phyloP scores from a whole-genome alignment of 345 rosid species.

The Pistacia vera region DNA sequence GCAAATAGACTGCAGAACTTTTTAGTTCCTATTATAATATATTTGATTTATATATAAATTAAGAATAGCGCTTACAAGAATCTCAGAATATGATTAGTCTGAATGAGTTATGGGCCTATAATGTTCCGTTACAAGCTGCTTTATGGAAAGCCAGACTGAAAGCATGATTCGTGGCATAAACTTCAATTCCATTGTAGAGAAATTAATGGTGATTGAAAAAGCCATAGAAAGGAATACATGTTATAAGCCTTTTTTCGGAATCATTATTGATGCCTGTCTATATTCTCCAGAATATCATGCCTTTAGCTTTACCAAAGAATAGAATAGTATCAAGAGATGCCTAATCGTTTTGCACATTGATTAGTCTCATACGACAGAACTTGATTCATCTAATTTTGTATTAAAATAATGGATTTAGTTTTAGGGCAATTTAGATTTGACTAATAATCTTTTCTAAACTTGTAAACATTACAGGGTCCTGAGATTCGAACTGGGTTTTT shows the following conservation, averaged over 20 bases:
- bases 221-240: not conserved
- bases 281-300: not conserved
- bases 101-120: not conserved
- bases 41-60: not conserved
- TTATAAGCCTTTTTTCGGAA: not conserved
- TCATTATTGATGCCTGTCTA: not conserved
- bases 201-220: not conserved
- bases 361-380: not conserved
- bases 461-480: conserved; percentile 30
- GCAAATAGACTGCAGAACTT: not conserved
- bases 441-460: not conserved
- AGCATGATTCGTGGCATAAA: not conserved
- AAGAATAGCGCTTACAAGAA: too few relatives aligned
- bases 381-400: not conserved
- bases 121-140: not conserved
- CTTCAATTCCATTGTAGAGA: not conserved
- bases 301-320: not conserved
- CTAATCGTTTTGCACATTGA: not conserved
- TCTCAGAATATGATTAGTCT: not conserved
- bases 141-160: not conserved
- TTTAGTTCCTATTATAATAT: not conserved
- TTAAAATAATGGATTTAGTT: not conserved
- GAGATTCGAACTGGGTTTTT: conserved; percentile 43
- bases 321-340: not conserved
- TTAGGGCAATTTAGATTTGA: not conserved